Evolutionary conservation across 1,139 yeast genomes (phyloP).

Genomic region (Taphrina wiesneri): DNA sequence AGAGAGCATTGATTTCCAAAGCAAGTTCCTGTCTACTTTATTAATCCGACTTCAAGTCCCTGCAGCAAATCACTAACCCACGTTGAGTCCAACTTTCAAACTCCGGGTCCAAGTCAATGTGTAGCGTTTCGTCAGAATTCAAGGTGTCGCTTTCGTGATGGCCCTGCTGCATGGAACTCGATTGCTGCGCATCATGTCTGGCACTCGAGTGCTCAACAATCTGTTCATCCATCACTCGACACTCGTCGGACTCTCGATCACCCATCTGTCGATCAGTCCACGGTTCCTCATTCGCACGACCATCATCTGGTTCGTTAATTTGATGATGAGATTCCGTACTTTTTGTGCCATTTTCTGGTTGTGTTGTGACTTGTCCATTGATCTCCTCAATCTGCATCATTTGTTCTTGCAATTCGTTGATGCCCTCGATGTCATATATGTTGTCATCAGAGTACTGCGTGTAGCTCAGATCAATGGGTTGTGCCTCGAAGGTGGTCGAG

Average conservation of each 20-base stretch:
- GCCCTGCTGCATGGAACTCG: not conserved
- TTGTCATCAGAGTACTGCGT: not conserved
- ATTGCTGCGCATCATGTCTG: not conserved
- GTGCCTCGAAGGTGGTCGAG: not conserved
- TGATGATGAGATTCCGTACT: not conserved
- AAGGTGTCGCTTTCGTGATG: not conserved
- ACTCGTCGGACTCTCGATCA: not conserved
- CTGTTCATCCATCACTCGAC: not conserved
- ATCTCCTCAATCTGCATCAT: not conserved
- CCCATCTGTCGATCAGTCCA: not conserved
- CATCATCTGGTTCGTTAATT: not conserved
- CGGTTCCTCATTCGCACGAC: not conserved
- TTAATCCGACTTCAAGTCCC: not conserved
- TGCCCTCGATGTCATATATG: not conserved
- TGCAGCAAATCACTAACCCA: not conserved
- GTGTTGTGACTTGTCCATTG: not conserved
- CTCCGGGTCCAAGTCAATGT: not conserved
- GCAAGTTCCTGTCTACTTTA: conserved; percentile 16
- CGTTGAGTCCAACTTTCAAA: not conserved
- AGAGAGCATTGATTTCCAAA: not conserved
- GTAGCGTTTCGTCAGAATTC: not conserved
- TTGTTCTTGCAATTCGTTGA: not conserved
- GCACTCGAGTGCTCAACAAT: not conserved
- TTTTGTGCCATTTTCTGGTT: not conserved
- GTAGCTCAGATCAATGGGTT: not conserved